Conservation (phyloP, 2,329 filamentous ascomycete species). For the Trichoderma sp. region DNA sequence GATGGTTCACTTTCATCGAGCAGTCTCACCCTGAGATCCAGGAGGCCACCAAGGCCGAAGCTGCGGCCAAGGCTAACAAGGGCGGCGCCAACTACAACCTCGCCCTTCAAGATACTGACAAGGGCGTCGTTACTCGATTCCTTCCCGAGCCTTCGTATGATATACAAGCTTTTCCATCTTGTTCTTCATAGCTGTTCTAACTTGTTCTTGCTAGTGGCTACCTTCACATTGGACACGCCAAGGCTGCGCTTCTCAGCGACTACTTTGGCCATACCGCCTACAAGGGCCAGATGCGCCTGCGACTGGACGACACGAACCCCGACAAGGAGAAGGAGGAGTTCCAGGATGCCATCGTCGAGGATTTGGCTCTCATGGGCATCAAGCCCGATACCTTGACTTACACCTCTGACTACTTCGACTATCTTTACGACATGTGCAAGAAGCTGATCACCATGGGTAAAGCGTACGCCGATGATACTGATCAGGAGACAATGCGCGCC, state of each 20-base stretch:
- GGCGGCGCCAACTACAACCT: conserved; percentile 89
- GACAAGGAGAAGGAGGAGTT: conserved; percentile 97
- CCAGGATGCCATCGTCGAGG: conserved; percentile 90
- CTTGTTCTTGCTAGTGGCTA: conserved; percentile 63
- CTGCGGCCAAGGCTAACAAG: conserved; percentile 73
- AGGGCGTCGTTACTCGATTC: conserved; percentile 90
- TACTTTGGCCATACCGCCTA: conserved; percentile 96
- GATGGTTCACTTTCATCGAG: conserved; percentile 90
- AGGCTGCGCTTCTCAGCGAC: conserved; percentile 90
- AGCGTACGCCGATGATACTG: conserved; percentile 93
- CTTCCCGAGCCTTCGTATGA: conserved; percentile 87
- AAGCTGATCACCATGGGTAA: conserved; percentile 83
- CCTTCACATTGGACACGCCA: conserved; percentile 93
- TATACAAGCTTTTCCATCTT: neutral
- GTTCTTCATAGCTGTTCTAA: conserved; percentile 3
- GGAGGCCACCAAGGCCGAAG: conserved; percentile 69
- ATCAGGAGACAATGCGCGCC: conserved; percentile 83
- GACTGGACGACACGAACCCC: conserved; percentile 97
- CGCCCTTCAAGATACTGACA: conserved; percentile 78
- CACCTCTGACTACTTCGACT: conserved; percentile 94
- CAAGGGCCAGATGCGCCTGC: conserved; percentile 85
- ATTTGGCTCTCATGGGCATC: conserved; percentile 88
- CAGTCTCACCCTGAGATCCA: conserved; percentile 77
- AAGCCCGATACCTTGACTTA: conserved; percentile 84
- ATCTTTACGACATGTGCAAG: conserved; percentile 84